A percentile compares a stretch with the other conserved stretches of the same genome.
These are phyloP conservation scores for Magnusiomyces ingens DNA, from an alignment of 1,139 yeast species.

Conservation along the genomic window DNA sequence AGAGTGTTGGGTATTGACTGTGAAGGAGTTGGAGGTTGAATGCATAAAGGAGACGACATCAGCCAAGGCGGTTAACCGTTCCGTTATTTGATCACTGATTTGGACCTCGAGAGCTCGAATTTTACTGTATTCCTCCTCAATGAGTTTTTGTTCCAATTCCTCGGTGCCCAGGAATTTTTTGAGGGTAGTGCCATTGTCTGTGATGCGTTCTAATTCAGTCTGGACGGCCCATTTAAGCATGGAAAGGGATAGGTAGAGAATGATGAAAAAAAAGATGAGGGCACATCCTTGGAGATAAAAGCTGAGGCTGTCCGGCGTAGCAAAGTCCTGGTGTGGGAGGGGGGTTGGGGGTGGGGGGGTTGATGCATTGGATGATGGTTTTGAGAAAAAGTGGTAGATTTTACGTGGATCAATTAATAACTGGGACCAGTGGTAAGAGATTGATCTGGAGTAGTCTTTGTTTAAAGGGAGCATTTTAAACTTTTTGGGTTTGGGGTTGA, in stretches of 20 bases:
- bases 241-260: neutral
- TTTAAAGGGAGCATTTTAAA: neutral
- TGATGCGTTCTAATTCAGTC: neutral
- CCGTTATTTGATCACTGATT: no score
- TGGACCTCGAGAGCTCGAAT: neutral
- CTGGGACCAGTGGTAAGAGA: neutral
- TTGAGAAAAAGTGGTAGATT: neutral
- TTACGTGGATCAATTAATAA: neutral
- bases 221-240: conserved; percentile 2
- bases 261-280: neutral
- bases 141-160: neutral
- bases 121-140: neutral
- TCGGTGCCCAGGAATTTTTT: conserved; percentile 2
- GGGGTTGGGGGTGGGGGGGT: neutral
- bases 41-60: no score
- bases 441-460: neutral
- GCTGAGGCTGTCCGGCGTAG: neutral
- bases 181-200: neutral
- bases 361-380: neutral
- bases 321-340: neutral
- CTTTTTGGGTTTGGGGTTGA: neutral
- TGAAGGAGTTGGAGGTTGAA: no score
- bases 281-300: neutral
- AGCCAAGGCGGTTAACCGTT: no score
- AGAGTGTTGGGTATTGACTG: no score